Base-by-base conservation (phyloP, 2,329 filamentous ascomycete genomes). In the Cytospora chrysosperma region DNA sequence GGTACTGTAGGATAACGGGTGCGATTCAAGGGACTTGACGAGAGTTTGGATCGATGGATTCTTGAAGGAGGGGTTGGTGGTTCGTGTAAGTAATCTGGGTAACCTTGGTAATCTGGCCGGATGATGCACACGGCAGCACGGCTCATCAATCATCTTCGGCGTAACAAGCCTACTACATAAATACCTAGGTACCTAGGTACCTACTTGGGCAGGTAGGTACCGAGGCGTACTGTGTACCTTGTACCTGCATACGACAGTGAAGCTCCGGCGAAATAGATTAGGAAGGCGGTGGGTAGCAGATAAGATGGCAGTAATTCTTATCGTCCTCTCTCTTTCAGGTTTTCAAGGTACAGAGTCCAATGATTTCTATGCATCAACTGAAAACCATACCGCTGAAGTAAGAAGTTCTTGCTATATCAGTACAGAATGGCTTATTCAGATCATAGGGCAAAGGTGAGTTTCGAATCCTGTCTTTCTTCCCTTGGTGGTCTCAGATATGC, bases 381-480 rank as follows among this genome's bases (percentile, higher is more conserved):
- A 19, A 53, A 34, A 30, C 40, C 21, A 27, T 2, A 37, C 8
- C 17, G n/a, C n/a, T 43, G 24, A 27, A 7, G n/a, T n/a, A n/a
- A n/a, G n/a, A n/a, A n/a, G 19, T 50, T 49, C 21, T 37, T 34
- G 28, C 19, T n/a, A 30, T 24, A 32, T 55, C 59, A 61, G 19
- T 55, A 37, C 47, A 58, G 43, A 13, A 59, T 56, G 51, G 43
- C 55, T 30, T 40, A 43, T 21, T 37, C 15, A 54, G 59, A 66
- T 62, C 62, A 65, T 26, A 62, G 59, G 27, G 59, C 64, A 51
- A 71, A 70, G 65, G 69, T 70, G 21, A 28, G 57, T 30, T 9
- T 0, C 0, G 34, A 15, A 28, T 56, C 37, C 24, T 40, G 37
- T 5, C 21, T n/a, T 21, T 21, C 17, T n/a, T 43, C 0, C 5